Evolutionary conservation across 1,284 basidiomycete species (phyloP), one percentile per base, ranked within the genome.

Genomic region (Boletus chippewaensis): DNA sequence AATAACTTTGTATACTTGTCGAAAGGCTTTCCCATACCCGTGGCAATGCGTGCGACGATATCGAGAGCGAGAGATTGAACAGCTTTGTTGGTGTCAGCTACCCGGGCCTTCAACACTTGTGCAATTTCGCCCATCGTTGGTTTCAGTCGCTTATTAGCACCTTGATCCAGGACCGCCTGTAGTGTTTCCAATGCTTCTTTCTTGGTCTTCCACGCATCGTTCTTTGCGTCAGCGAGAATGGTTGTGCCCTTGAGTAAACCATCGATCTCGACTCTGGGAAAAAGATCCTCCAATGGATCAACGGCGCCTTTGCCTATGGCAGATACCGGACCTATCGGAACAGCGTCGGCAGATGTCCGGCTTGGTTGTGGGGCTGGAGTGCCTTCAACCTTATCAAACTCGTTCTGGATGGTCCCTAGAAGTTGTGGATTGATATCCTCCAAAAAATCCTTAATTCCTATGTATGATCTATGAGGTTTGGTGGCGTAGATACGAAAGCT

Each of bases 361-460:
- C 76, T 86, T 0, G 95, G 94, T 53, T 88, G 84, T 2, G 96
- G 95, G 3, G 88, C 72, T 2, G 82, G 66, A 51, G 81, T 83
- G 28, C 84, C 84, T 39, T 92, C 85, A n/a, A 87, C 89, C 67
- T 98, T 98, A 57, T 92, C 94, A 61, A 99, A 98, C 65, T 99
- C 96, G 54, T 77, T 76, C 46, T 83, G 84, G 61, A 99, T 97
- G 1, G 94, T 98, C 20, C 81, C 79, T n/a, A 95, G 74, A 11
- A 99, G 76, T 63, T 97, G 92, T 4, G 95, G 88, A 64, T 97
- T 99, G 41, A 99, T 75, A 65, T 98, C 96, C 63, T 94, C 91
- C 16, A 99, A 70, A 60, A 99, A 86, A 52, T 92, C 88, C 65
- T 87, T 92, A 70, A 99, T 85, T 58, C 90, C 94, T 87, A 32